phyloP scores from a whole-genome alignment of 805 yeast species.

The Zygosaccharomyces siamensis region DNA sequence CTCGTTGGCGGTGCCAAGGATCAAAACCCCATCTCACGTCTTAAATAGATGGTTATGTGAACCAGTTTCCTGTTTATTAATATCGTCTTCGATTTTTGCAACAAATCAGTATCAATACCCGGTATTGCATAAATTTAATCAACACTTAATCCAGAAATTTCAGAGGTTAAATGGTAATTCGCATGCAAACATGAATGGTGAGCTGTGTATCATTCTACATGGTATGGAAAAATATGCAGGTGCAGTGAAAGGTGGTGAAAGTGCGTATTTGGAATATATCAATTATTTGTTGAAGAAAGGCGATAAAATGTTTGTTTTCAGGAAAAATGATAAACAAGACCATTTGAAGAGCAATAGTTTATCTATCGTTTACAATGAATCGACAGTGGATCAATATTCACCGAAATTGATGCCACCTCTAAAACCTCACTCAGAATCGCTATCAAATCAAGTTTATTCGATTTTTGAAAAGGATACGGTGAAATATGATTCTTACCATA shows the following conservation, averaged over 20 bases:
- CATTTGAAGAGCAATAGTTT: constrained; percentile 3
- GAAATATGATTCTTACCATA: constrained; percentile 65
- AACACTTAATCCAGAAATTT: constrained; percentile 42
- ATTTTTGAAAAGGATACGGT: constrained; percentile 64
- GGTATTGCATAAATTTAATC: constrained; percentile 56
- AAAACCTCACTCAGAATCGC: constrained; percentile 59
- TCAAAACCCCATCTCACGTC: constrained; percentile 46
- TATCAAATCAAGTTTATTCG: constrained; percentile 57
- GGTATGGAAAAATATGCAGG: constrained; percentile 45
- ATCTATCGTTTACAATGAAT: not conserved
- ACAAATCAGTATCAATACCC: constrained; percentile 60
- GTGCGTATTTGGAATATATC: constrained; percentile 41
- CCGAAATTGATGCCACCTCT: constrained; percentile 49
- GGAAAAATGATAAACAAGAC: not conserved
- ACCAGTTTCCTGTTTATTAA: constrained; percentile 53
- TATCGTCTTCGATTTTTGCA: constrained; percentile 54
- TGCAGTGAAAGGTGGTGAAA: constrained; percentile 34
- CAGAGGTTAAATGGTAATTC: constrained; percentile 39
- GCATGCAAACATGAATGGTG: constrained; percentile 24
- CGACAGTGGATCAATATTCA: constrained; percentile 5
- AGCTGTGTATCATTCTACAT: constrained; percentile 45
- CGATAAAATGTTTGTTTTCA: constrained; percentile 20
- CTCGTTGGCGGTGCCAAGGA: constrained; percentile 68
- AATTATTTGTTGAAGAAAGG: constrained; percentile 39
- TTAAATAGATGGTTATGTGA: constrained; percentile 63